Base-by-base conservation (phyloP, 2,329 filamentous ascomycete species). In the Neofusicoccum ribis region DNA sequence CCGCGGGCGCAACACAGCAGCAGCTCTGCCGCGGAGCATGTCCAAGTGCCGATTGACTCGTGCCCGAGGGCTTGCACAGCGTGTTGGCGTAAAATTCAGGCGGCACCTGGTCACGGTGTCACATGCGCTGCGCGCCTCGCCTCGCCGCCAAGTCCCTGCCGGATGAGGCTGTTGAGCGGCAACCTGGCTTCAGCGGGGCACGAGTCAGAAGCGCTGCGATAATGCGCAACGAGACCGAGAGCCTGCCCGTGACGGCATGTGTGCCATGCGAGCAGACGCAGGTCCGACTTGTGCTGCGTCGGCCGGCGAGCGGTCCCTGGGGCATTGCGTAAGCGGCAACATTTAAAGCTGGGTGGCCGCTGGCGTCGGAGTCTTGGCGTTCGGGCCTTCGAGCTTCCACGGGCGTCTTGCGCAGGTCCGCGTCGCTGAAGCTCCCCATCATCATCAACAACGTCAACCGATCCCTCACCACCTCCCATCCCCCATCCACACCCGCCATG, bases 361-460 rank as follows among this genome's bases (percentile, higher is more conserved):
- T 23, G 23, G 15, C 27, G 63, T 31, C 43, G 41, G 41, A 34
- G 64, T 44, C 64, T 62, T 56, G 64, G 46, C 51, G 31, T n/a
- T 15, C 39, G 23, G 36, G 47, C 49, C 14, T 43, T 31, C 23
- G 52, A 61, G 64, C 56, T 62, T 46, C 56, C 50, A 52, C 20
- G 36, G 37, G 37, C 34, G 34, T 31, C 59, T 47, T 31, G 39
- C 47, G 44, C 52, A 56, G 52, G 52, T 56, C 52, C 49, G 37
- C 62, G 47, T 56, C 51, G 51, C 27, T 39, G 47, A 49, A 60
- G 56, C 64, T 62, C 64, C 47, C 64, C 64, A 62, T 65, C 64
- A 54, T 62, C 64, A 65, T 51, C 46, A 51, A 60, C 63, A 61
- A 60, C 56, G 56, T 60, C 56, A 60, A 60, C 41, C 27, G 20